Evolutionary conservation across 257 asterid genomes (phyloP), one percentile per base, ranked within the genome.

Genomic region (Solanum pennellii): DNA sequence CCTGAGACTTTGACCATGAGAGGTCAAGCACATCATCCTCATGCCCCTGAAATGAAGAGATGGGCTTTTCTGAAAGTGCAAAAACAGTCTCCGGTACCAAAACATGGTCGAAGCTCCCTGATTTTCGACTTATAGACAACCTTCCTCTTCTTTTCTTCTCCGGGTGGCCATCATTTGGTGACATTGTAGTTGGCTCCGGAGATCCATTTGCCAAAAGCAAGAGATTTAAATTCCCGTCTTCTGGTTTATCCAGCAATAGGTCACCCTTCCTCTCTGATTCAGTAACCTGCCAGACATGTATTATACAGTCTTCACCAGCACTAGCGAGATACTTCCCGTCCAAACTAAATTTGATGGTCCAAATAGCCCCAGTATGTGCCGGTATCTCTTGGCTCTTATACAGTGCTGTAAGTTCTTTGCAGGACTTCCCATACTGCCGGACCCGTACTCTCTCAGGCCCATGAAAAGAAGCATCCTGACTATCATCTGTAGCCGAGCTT

Each of bases 1-100:
- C 99, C 96, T 95, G 98, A 89, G 98, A 96, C 91, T 97, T 97
- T 90, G 99, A 97, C 99, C 99, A 97, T 21, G 99, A 97, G 85
- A 97, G 95, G 92, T 97, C 98, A 88, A 97, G 93, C 72, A 97
- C 98, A 88, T 93, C 99, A 90, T 93, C 95, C 87, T 88, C 86
- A 91, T 97, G 99, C 83, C 99, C 99, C 88, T 90, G 92, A 85
- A 97, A 94, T 87, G 99, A 96, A 90, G 98, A 92, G 20, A 91
- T 85, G 31, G 99, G 98, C 90, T 95, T 95, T 83, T 97, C 99
- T 31, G 95, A 90, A 82, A 97, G 98, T 77, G 96, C 88, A 83
- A 97, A 96, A 60, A 94, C 91, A 5, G 96, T 91, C 88, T 95
- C 99, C 16, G 99, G 99, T 88, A 95, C 94, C 93, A 93, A 89